Evolutionary conservation across 169 alveolate species (phyloP).

Genomic region (Eimeria falciformis): DNA sequence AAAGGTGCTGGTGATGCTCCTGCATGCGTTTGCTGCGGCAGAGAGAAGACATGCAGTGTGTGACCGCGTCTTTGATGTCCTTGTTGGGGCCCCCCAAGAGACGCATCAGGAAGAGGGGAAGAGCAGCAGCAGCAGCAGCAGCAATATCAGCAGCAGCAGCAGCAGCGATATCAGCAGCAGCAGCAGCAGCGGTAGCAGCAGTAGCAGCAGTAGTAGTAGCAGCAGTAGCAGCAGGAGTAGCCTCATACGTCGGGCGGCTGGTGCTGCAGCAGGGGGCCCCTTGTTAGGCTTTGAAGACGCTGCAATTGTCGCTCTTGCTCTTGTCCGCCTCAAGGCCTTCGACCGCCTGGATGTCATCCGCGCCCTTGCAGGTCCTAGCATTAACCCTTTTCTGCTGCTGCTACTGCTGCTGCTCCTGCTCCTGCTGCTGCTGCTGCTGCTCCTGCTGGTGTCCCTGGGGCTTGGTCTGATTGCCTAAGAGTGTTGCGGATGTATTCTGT

Average conservation of each 20-base stretch:
- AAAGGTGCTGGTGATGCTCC: slow-evolving; percentile 27
- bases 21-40: slow-evolving; percentile 56
- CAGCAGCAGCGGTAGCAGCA: no score
- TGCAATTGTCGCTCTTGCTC: slow-evolving; percentile 2
- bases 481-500: no score
- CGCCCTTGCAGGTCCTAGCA: neutral
- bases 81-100: neutral
- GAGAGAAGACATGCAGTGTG: slow-evolving; percentile 8
- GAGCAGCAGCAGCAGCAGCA: slow-evolving; percentile 24
- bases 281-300: slow-evolving; percentile 12
- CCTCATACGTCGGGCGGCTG: neutral
- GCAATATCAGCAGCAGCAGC: neutral
- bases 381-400: slow-evolving; percentile 17
- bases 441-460: no score
- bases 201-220: no score
- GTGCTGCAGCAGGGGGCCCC: slow-evolving; percentile 10
- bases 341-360: neutral
- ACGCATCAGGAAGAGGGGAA: neutral
- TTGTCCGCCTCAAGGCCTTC: slow-evolving; percentile 4
- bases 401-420: slow-evolving; percentile 13
- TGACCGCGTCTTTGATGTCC: neutral
- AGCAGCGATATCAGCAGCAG: neutral
- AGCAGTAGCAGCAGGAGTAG: no score
- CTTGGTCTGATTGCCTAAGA: no score
- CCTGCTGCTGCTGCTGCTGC: slow-evolving; percentile 28